Base-by-base conservation (phyloP, 148 eudicot species). In the Spergularia marina region DNA sequence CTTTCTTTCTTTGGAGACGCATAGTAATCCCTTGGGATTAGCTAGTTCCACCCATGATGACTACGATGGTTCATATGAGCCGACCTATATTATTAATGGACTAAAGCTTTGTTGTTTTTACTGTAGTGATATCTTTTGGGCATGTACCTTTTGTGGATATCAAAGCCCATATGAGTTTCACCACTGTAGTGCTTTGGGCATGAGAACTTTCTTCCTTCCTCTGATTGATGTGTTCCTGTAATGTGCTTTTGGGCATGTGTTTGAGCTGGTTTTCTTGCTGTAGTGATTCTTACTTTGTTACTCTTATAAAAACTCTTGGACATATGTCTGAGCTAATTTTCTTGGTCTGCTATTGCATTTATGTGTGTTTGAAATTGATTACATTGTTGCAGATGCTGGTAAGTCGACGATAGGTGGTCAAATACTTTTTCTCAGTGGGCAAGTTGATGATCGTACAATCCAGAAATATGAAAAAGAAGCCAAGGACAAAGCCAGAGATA, bases 401-500 rank as follows among this genome's bases (percentile, higher is more conserved):
- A 96, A 96, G 82, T 96, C 99, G 36, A 96, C 99, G 11, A 88
- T 76, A 66, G 97, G 95, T 56, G 99, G 99, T 39, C 99, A 92
- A 77, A 92, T 88, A 74, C 92, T 96, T 66, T 87, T 86, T 74
- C 95, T 96, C 14, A 92, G 98, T 72, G 99, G 98, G 17, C 98
- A 93, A 76, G 98, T 96, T 74, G 99, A 96, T 83, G 97, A 93
- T 4, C 93, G 97, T 5, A 96, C 98, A 6, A 96, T 96, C 78
- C 95, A 96, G 65, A 96, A 92, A 77, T 96, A 96, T 53, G 95
- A 96, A 73, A 96, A 86, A 83, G 99, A 96, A 86, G 99, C 99
- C 2, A 96, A 91, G 83, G 99, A 96, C 54, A 96, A 96, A 79
- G 89, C 84, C 56, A 84, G 99, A 83, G 98, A 96, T 81, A 96